Base-by-base conservation (phyloP, 1,284 basidiomycete species). In the Pascua sp. region DNA sequence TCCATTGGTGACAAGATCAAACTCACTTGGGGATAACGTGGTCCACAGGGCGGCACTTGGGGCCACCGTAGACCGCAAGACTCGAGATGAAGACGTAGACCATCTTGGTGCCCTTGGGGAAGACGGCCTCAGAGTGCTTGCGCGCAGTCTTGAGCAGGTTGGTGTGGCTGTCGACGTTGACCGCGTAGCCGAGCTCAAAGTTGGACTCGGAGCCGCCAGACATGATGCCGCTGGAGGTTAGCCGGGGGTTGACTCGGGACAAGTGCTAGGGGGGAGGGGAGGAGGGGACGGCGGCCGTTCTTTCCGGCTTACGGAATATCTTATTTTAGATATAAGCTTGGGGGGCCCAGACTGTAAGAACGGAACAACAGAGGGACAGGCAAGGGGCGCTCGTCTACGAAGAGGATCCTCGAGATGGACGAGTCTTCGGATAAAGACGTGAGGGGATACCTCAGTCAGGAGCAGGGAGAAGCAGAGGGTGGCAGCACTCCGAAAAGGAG, bases 131-230 rank as follows among this genome's bases (percentile, higher is more conserved):
- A 16, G 73, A 70, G 57, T 82, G 78, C 40, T 71, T 70, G 38
- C 81, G 79, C 5, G 82, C 72, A 4, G 78, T 77, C 42, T 84
- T 80, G 9, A 85, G 76, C 24, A 86, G 71, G 8, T 76, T 68
- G 42, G 84, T 78, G 50, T 86, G 80, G 10, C 83, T 84, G 68
- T 86, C 83, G 53, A 86, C 70, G 69, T 87, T 87, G 59, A 86
- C 83, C 1, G 66, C 55, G 62, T 84, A 77, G 7, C 84, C 84
- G 4, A 85, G 71, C 45, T 84, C 82, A 66, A 86, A 86, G 67
- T 85, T 80, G 58, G 83, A 82, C 69, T 87, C 85, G 15, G 83
- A 81, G 16, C 84, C 84, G 18, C 84, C 82, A n/a, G 83, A 85
- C 85, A 86, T 86, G 70, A 85, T 84, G 1, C 85, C 85, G 64